A percentile compares a stretch with the other conserved stretches of the same genome.
Conservation (phyloP, 208 protist species). For the Leishmania aethiopica region DNA sequence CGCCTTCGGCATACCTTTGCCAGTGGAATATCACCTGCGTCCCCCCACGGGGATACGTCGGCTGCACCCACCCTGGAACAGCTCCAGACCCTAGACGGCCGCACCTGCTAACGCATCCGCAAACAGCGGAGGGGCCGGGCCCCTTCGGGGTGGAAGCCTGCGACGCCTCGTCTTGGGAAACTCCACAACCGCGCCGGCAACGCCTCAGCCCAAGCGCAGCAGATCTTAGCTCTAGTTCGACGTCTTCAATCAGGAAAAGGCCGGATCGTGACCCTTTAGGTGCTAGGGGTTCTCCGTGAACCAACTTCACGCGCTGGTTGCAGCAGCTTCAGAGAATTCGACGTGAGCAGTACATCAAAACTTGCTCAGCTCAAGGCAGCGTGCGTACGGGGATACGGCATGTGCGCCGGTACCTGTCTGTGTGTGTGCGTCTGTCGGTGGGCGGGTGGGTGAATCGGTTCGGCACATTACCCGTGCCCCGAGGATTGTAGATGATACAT, state of each 20-base stretch:
- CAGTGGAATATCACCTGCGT: conserved; percentile 6
- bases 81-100: not conserved
- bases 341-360: conserved; percentile 7
- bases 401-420: not conserved
- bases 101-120: conserved; percentile 1
- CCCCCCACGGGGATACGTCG: not conserved
- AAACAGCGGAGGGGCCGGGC: not conserved
- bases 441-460: too few relatives aligned
- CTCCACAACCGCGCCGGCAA: conserved; percentile 8
- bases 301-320: conserved; percentile 4
- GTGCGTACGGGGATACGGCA: not conserved
- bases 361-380: not conserved
- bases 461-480: too few relatives aligned
- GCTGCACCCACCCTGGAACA: conserved; percentile 9
- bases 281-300: conserved; percentile 2
- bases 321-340: conserved; percentile 7
- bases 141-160: conserved; percentile 5
- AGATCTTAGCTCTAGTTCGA: not conserved
- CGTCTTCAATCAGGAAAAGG: conserved; percentile 9
- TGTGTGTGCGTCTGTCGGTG: not conserved
- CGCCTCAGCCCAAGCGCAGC: conserved; percentile 10
- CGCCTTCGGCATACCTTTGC: not conserved
- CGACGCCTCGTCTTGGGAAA: conserved; percentile 14
- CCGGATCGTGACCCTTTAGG: conserved; percentile 1
- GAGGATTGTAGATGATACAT: not conserved